phyloP scores from a whole-genome alignment of 179 eudicot species.

The Heliamphora pulchella region DNA sequence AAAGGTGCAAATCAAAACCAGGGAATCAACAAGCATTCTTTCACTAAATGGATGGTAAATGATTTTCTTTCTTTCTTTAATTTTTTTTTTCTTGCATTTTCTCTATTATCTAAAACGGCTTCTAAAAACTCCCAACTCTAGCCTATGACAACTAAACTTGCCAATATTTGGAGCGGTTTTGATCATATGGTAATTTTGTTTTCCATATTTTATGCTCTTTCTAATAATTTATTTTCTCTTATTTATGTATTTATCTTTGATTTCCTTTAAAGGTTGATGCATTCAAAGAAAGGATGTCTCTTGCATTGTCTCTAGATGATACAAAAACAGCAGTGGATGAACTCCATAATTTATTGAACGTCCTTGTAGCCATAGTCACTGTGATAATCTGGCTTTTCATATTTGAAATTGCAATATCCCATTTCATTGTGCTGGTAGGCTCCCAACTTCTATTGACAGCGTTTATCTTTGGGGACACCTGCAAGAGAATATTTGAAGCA shows the following conservation, averaged over 20 bases:
- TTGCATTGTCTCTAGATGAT: constrained; percentile 40
- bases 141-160: too few relatives aligned
- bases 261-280: constrained; percentile 27
- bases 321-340: constrained; percentile 45
- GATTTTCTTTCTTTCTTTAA: too few relatives aligned
- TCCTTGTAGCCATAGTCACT: constrained; percentile 22
- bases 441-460: constrained; percentile 33
- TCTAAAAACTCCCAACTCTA: too few relatives aligned
- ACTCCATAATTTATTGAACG: constrained; percentile 34
- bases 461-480: constrained; percentile 41
- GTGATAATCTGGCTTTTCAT: constrained; percentile 35
- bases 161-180: too few relatives aligned
- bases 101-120: too few relatives aligned
- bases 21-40: constrained; percentile 28
- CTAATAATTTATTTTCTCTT: not conserved
- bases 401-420: constrained; percentile 26
- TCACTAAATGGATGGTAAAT: constrained; percentile 47
- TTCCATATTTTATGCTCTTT: too few relatives aligned
- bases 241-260: not conserved
- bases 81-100: not conserved
- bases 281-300: constrained; percentile 39
- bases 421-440: constrained; percentile 32
- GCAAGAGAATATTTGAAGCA: constrained; percentile 42
- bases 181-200: too few relatives aligned
- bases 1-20: constrained; percentile 31